Evolutionary conservation across 352 stramenopile genomes (phyloP), one percentile per base, ranked within the genome.

Genomic region (Globisporangium canariense): DNA sequence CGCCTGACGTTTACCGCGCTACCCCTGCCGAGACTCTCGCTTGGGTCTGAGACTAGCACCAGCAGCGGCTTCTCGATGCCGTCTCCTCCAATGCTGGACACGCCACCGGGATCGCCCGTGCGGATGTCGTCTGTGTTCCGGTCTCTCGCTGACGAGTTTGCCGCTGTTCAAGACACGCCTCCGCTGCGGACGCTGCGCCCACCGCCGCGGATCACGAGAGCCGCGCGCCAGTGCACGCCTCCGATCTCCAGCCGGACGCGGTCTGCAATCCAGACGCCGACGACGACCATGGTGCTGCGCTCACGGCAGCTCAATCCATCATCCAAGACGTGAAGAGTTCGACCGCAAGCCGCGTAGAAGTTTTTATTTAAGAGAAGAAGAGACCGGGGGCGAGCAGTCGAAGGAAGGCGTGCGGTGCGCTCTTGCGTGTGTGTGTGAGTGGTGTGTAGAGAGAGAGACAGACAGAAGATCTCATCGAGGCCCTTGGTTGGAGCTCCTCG

Each of bases 91-190:
- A 73, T 69, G 5, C 70, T 82, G 11, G 74, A 81, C 16, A 69
- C 73, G 53, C 79, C 70, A 4, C 76, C 73, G 16, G 62, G 40
- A 30, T 71, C 57, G 13, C 70, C 60, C n/a, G 51, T 62, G 60
- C 59, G 50, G 18, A 66, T 66, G 60, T 47, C 60, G 46, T 67
- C 62, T 9, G 79, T 90, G 25, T 90, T 89, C 57, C 76, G 81
- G 14, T 90, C 81, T 25, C 70, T 90, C 16, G 81, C 79, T 32
- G 76, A 79, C 30, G 81, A 90, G 60, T 90, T 90, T 51, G 79
- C 75, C 13, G 81, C 77, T 4, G 82, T 84, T 56, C 76, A 86
- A 36, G 76, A 89, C 52, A 83, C 79, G 18, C 79, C 77, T 11
- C 74, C 75, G 34, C 67, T 72, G 5, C 71, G 73, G 5, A 67